Base-by-base conservation (phyloP, 2,329 filamentous ascomycete species). In the Colletotrichum sp. region DNA sequence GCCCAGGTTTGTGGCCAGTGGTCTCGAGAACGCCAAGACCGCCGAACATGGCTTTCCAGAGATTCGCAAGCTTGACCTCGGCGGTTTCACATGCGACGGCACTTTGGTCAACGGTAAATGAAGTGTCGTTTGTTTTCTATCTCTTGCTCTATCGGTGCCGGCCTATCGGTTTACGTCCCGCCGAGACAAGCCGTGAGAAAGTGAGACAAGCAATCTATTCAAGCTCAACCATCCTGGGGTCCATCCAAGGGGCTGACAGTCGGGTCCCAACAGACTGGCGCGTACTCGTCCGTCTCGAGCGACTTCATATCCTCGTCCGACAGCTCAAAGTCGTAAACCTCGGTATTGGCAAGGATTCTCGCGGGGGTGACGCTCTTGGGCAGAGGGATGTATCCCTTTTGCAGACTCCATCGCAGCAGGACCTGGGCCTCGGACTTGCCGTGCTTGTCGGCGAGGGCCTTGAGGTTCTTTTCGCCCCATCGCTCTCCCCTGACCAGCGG, bases 381-480 rank as follows among this genome's bases (percentile, higher is more conserved):
- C 74, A 95, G 84, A 59, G 93, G 93, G 38, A 94, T 87, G 81
- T 90, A 92, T 6, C 90, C 93, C 84, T 94, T 96, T 83, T 98
- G 94, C 83, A 98, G 82, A 77, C 93, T 94, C 89, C 95, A 98
- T 76, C 95, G 89, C 64, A 98, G 84, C 79, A 98, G 83, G 12
- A 98, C 85, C 86, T 98, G 95, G 12, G 94, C 93, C 73, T 93
- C 90, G 9, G 90, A 90, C 84, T 93, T 95, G 76, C 87, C 87
- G 81, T 97, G 90, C 84, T 95, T 96, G 78, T 92, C 86, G 1
- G 92, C 90, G 70, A 97, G 83, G 16, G 86, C 86, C 73, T 89
- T 87, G 36, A 97, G 85, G 15, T 89, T 90, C 75, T 89, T 85
- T 76, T 97, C 93, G 54, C 92, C 90, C 76, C 92, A 91, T 77